Evolutionary conservation across 2,329 filamentous ascomycete genomes (phyloP).

Genomic region (Ophiostoma himal-ulmi): DNA sequence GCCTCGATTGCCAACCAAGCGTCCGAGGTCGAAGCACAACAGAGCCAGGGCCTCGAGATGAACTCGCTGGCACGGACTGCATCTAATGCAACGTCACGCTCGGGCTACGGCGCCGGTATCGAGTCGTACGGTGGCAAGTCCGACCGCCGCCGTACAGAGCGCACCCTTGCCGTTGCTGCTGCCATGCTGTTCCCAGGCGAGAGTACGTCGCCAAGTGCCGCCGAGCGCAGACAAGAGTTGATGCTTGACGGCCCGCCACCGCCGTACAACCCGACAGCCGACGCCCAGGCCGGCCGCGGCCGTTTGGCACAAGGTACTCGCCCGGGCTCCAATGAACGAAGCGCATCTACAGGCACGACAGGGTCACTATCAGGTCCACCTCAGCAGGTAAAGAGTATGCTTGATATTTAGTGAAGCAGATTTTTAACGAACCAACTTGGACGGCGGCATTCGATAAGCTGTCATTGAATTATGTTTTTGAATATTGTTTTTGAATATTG

Average conservation of each 20-base stretch:
- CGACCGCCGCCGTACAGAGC: constrained; percentile 42
- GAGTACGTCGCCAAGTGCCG: constrained; percentile 29
- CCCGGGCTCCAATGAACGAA: constrained; percentile 36
- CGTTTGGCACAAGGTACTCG: constrained; percentile 25
- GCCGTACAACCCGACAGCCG: constrained; percentile 36
- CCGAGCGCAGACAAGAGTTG: constrained; percentile 37
- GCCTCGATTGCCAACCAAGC: constrained; percentile 33
- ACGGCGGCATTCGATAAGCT: not conserved
- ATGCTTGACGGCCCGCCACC: constrained; percentile 41
- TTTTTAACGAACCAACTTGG: too few relatives aligned
- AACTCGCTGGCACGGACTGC: constrained; percentile 28
- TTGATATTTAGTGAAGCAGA: constrained; percentile 42
- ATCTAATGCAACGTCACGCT: constrained; percentile 13
- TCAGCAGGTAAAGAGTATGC: constrained; percentile 53
- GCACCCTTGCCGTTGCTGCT: constrained; percentile 40
- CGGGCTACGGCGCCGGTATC: constrained; percentile 25
- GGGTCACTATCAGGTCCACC: constrained; percentile 44
- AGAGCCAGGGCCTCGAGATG: constrained; percentile 31
- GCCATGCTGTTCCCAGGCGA: constrained; percentile 44
- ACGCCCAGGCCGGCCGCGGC: constrained; percentile 26
- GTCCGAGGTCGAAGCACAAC: constrained; percentile 22
- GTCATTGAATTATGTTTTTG: not conserved
- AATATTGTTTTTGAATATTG: not conserved
- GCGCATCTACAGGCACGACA: constrained; percentile 43
- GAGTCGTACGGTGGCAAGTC: constrained; percentile 39